A percentile compares a stretch with the other conserved stretches of the same genome.
These are phyloP conservation scores for Lachnellula arida DNA, from an alignment of 2,329 filamentous ascomycete species.

Conservation along the genomic window DNA sequence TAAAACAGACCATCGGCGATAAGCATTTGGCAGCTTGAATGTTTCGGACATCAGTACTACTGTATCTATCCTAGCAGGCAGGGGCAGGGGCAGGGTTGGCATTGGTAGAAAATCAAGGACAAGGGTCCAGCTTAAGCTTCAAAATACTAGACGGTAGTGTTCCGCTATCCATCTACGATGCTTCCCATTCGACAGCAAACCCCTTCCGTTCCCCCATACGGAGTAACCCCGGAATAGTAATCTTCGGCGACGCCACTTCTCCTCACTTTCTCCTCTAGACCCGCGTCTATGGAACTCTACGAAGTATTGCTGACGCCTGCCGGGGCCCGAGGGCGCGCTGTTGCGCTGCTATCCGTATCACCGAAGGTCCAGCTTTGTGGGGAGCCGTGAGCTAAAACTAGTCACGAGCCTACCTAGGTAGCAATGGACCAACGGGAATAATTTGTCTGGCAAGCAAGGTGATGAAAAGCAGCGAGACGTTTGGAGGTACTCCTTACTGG, in stretches of 20 bases:
- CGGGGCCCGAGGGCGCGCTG: not conserved
- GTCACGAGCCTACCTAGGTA: not conserved
- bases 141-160: not conserved
- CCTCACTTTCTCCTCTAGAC: not conserved
- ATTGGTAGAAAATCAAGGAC: not conserved
- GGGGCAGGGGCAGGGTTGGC: not conserved
- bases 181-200: not conserved
- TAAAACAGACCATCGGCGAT: not conserved
- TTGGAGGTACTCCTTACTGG: not conserved
- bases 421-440: not conserved
- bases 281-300: not conserved
- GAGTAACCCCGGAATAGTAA: not conserved
- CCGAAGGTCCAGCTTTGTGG: not conserved
- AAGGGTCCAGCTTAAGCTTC: not conserved
- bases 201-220: not conserved
- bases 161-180: not conserved
- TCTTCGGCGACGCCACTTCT: not conserved
- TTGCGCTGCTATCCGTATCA: not conserved
- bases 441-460: not conserved
- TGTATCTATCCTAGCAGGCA: not conserved
- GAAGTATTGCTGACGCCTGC: not conserved
- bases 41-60: not conserved
- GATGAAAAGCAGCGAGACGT: not conserved
- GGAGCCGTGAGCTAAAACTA: not conserved
- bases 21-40: not conserved